A percentile compares a stretch with the other conserved stretches of the same genome.
Conservation (phyloP, 106 monocot species). For the Dioscorea zingiberensis region DNA sequence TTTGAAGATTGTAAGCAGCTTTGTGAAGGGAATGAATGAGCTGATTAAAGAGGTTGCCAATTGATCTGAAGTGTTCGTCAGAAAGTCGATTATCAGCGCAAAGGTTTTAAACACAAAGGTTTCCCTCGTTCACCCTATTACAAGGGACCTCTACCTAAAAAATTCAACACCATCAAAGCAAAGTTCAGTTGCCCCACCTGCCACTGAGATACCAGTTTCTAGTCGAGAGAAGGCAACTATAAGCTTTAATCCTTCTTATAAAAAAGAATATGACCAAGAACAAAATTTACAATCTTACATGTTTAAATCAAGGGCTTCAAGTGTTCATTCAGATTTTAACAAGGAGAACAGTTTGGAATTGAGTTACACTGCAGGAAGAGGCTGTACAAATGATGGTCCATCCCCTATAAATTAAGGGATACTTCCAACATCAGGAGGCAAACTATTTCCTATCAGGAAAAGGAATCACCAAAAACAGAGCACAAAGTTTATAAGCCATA, state of each 20-base stretch:
- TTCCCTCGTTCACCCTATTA: background rate
- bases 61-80: background rate
- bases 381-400: background rate
- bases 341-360: background rate
- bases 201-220: conserved; percentile 23
- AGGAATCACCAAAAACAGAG: background rate
- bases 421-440: background rate
- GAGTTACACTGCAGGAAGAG: conserved; percentile 3
- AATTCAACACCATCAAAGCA: background rate
- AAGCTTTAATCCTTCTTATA: conserved; percentile 1
- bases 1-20: too few species aligned
- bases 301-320: conserved; percentile 13
- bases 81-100: background rate
- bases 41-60: background rate
- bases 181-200: background rate
- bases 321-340: background rate
- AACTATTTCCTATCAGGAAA: background rate
- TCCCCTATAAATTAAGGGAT: background rate
- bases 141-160: background rate
- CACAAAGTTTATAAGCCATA: background rate
- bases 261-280: background rate
- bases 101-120: conserved; percentile 23
- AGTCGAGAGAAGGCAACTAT: too few species aligned
- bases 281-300: background rate
- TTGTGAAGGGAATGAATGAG: background rate